phyloP scores from a whole-genome alignment of 2,329 filamentous ascomycete species.

The Trichoderma endophyticum region DNA sequence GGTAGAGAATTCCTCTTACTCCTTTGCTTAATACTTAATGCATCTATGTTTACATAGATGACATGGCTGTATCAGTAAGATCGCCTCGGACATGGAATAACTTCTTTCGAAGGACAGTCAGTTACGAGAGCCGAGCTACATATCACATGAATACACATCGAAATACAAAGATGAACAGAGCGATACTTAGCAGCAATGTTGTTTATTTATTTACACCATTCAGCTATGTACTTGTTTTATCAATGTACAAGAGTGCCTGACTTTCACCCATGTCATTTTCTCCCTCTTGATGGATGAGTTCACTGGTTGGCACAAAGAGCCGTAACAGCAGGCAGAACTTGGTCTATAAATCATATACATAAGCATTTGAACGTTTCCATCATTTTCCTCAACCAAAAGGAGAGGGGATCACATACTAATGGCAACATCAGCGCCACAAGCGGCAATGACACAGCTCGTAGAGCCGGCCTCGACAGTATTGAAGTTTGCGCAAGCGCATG shows the following conservation, averaged over 20 bases:
- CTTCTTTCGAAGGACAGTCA: neutral
- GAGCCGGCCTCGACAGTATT: neutral
- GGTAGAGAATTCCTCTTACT: fast-evolving
- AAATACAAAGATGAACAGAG: neutral
- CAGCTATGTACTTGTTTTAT: neutral
- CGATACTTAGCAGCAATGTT: neutral
- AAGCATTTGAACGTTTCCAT: neutral
- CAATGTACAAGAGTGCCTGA: neutral
- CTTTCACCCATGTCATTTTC: neutral
- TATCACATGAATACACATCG: neutral
- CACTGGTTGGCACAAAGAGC: neutral
- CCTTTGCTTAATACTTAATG: neutral
- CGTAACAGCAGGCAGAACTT: neutral
- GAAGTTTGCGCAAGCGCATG: neutral
- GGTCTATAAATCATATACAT: neutral
- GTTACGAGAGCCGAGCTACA: neutral
- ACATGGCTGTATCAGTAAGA: too few relatives aligned
- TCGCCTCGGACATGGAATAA: neutral
- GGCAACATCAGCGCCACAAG: neutral
- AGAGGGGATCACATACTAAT: neutral
- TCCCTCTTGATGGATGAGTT: neutral
- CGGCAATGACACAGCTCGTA: neutral
- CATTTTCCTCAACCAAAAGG: neutral
- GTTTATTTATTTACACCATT: neutral
- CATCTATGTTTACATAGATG: too few relatives aligned